phyloP scores from a whole-genome alignment of 306 rosid species.

The Oxytropis ochrocephala region DNA sequence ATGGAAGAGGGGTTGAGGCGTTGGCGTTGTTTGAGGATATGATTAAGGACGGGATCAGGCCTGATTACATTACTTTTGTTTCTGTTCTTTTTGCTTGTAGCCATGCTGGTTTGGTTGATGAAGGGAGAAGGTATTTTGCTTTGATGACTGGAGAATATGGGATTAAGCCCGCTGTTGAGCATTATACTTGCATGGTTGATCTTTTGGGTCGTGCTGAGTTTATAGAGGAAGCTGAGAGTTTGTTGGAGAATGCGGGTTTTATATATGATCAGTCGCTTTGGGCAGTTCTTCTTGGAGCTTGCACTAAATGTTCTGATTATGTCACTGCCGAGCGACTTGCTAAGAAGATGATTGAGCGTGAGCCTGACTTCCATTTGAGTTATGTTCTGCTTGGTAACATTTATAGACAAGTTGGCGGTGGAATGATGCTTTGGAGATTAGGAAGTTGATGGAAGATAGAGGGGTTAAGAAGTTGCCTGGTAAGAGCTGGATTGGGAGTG shows the following conservation, averaged over 20 bases:
- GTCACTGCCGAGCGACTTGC: conserved; percentile 75
- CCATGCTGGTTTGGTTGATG: conserved; percentile 79
- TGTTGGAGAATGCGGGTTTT: conserved; percentile 66
- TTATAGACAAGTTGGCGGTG: conserved; percentile 73
- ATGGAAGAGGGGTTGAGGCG: conserved; percentile 69
- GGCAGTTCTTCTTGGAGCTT: conserved; percentile 90
- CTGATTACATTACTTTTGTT: conserved; percentile 70
- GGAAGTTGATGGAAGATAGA: conserved; percentile 70
- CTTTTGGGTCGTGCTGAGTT: conserved; percentile 77
- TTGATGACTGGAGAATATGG: conserved; percentile 51
- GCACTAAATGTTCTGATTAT: conserved; percentile 48
- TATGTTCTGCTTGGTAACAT: conserved; percentile 75
- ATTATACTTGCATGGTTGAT: conserved; percentile 78
- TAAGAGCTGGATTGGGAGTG: conserved; percentile 74
- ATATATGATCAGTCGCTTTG: conserved; percentile 57
- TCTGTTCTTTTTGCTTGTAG: conserved; percentile 85
- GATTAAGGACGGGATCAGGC: conserved; percentile 55
- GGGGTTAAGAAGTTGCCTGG: conserved; percentile 73
- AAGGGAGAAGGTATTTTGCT: conserved; percentile 53
- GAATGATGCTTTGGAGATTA: conserved; percentile 63
- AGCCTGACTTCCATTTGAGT: conserved; percentile 67
- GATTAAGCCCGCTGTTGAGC: conserved; percentile 66
- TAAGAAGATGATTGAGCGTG: conserved; percentile 63
- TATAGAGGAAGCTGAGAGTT: conserved; percentile 73
- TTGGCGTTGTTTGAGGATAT: conserved; percentile 47